Conservation (phyloP, 208 protist species). For the Leptomonas pyrrhocoris region DNA sequence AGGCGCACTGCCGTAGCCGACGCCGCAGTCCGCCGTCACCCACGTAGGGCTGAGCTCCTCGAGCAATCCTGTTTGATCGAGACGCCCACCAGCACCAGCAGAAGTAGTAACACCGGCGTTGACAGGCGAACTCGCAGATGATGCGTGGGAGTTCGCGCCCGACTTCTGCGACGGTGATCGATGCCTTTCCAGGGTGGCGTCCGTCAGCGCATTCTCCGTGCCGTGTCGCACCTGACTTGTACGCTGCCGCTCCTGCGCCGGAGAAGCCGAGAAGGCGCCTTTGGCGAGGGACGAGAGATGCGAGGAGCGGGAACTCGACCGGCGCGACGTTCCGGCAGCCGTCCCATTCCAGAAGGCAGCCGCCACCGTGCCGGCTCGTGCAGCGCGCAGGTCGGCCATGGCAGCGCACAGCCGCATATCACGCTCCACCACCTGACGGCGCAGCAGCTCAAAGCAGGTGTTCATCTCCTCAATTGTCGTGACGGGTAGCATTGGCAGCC, state of each 20-base stretch:
- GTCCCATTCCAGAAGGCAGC: neutral
- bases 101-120: neutral
- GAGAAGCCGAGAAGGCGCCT: neutral
- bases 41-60: constrained; percentile 14
- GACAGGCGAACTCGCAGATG: neutral
- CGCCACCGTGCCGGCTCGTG: constrained; percentile 21
- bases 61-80: constrained; percentile 19
- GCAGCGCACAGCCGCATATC: constrained; percentile 34
- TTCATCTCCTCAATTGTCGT: constrained; percentile 81
- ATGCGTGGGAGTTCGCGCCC: neutral
- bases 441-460: constrained; percentile 82
- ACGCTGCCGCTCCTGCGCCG: neutral
- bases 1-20: constrained; percentile 21
- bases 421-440: constrained; percentile 39
- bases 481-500: constrained; percentile 65
- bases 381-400: constrained; percentile 33
- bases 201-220: neutral
- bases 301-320: neutral
- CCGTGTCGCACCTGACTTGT: neutral
- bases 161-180: neutral
- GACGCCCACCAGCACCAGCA: neutral
- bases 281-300: constrained; percentile 1
- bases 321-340: neutral
- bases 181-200: neutral
- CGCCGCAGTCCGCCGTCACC: neutral